A percentile compares a stretch with the other conserved stretches of the same genome.
Conservation (phyloP, 176 grass and related monocot genomes). For the Carex pumila region DNA sequence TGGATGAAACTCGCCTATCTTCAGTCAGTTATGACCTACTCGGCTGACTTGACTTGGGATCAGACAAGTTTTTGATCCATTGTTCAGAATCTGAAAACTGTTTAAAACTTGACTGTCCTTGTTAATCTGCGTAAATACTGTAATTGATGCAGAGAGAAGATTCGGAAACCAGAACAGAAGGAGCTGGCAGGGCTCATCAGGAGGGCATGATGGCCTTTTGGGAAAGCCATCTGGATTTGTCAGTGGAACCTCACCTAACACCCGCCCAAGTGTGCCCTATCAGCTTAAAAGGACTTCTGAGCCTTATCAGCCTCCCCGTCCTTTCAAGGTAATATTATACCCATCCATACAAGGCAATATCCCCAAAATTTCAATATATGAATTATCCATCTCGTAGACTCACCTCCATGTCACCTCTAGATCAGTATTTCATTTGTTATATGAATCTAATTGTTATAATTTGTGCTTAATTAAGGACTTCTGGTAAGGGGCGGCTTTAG, state of each 20-base stretch:
- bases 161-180: conserved; percentile 49
- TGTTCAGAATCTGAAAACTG: background rate
- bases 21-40: background rate
- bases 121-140: conserved; percentile 13
- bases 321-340: conserved; percentile 44
- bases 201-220: conserved; percentile 86
- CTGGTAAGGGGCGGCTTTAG: conserved; percentile 33
- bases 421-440: conserved; percentile 12
- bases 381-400: conserved; percentile 7
- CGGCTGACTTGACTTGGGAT: background rate
- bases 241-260: conserved; percentile 36
- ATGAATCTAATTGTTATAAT: conserved; percentile 27
- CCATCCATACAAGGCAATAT: background rate
- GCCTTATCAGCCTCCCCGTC: conserved; percentile 93
- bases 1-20: background rate
- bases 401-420: background rate
- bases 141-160: conserved; percentile 40
- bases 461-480: conserved; percentile 48
- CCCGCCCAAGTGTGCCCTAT: conserved; percentile 33
- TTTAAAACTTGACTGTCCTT: background rate
- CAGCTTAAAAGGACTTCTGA: conserved; percentile 62
- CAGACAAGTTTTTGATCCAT: background rate
- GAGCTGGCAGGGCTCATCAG: conserved; percentile 46
- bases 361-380: background rate
- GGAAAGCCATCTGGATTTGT: conserved; percentile 71